These are phyloP conservation scores for Zymoseptoria tritici DNA, from an alignment of 2,329 filamentous ascomycete species.

Conservation along the genomic window DNA sequence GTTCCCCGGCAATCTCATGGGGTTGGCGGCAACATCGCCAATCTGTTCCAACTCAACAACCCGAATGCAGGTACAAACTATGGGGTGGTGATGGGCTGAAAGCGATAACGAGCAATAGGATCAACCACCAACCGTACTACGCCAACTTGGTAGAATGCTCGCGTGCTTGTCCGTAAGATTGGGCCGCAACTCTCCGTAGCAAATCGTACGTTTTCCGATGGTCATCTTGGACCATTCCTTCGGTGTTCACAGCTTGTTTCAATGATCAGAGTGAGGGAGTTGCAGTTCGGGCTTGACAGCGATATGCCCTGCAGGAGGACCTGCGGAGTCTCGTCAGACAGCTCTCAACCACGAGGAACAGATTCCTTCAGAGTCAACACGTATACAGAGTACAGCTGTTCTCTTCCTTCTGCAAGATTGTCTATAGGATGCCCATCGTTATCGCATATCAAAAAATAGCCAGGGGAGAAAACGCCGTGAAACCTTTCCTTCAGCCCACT, in stretches of 20 bases:
- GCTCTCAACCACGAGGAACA: too few species aligned
- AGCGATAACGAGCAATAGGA: background rate
- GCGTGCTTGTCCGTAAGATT: background rate
- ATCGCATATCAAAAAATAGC: background rate
- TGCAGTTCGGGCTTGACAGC: too few species aligned
- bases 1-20: background rate
- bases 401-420: too few species aligned
- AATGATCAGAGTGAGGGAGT: background rate
- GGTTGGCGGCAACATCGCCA: background rate
- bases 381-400: too few species aligned
- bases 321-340: too few species aligned
- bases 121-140: background rate
- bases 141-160: background rate
- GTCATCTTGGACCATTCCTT: background rate
- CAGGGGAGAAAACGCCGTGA: background rate
- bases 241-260: background rate
- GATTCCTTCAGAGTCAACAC: background rate
- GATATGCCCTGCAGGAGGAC: too few species aligned
- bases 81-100: background rate
- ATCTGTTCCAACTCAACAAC: background rate
- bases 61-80: background rate
- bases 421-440: background rate
- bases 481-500: background rate
- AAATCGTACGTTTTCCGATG: background rate
- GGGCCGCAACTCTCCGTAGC: background rate